A percentile compares a stretch with the other conserved stretches of the same genome.
Conservation (phyloP, 768 basidiomycete species). For the Xanthoconium purpureum region DNA sequence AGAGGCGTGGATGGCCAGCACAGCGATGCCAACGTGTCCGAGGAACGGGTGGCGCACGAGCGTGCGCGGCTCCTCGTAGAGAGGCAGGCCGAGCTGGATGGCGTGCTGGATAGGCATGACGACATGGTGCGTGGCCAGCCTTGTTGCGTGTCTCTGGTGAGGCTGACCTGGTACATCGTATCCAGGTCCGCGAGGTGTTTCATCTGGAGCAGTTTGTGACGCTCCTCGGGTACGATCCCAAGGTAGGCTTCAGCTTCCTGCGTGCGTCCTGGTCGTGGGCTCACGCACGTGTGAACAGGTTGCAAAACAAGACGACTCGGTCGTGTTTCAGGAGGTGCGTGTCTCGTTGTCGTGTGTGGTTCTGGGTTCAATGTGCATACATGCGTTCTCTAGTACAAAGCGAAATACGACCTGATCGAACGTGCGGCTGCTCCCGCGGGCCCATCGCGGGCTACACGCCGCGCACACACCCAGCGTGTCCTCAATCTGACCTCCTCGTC, state of each 20-base stretch:
- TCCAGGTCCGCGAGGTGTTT: constrained; percentile 80
- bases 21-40: constrained; percentile 4
- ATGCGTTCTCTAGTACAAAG: constrained; percentile 48
- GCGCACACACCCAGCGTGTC: constrained; percentile 53
- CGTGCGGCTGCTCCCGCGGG: constrained; percentile 41
- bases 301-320: constrained; percentile 69
- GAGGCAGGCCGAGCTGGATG: constrained; percentile 58
- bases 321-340: constrained; percentile 72
- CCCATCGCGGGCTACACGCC: constrained; percentile 58
- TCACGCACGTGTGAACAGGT: constrained; percentile 38
- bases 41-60: constrained; percentile 32
- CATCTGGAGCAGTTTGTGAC: constrained; percentile 81
- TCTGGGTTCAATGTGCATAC: not conserved
- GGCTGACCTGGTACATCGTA: not conserved
- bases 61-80: constrained; percentile 50
- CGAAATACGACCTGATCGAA: constrained; percentile 58
- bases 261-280: not conserved
- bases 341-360: not conserved
- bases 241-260: constrained; percentile 38
- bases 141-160: not conserved
- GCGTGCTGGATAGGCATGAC: constrained; percentile 66
- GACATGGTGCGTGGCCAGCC: constrained; percentile 53
- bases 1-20: not conserved
- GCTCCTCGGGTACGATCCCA: constrained; percentile 75
- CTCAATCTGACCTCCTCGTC: constrained; percentile 39